These are phyloP conservation scores for Amanita polypyramis DNA, from an alignment of 768 basidiomycete genomes.

Conservation along the genomic window DNA sequence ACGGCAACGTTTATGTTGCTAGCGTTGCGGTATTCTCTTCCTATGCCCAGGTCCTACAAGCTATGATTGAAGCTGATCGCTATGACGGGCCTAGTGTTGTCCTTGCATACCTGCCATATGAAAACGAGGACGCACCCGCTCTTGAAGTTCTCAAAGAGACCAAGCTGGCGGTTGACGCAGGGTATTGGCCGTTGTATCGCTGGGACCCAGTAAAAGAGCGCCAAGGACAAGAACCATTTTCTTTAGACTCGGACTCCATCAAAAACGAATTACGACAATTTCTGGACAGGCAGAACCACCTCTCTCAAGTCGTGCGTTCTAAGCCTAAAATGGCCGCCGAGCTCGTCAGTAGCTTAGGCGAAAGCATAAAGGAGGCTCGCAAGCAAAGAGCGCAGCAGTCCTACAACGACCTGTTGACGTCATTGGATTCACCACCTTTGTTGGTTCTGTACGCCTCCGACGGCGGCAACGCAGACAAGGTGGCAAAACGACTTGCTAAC, in stretches of 20 bases:
- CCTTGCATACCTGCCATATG: conserved; percentile 90
- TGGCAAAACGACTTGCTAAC: conserved; percentile 77
- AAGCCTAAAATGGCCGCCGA: conserved; percentile 74
- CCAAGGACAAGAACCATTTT: conserved; percentile 74
- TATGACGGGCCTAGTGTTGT: conserved; percentile 88
- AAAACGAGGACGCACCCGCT: conserved; percentile 62
- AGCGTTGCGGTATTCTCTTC: conserved; percentile 94
- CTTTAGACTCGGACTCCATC: conserved; percentile 85
- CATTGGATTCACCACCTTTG: conserved; percentile 83
- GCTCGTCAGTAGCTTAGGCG: conserved; percentile 76
- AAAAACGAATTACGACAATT: conserved; percentile 91
- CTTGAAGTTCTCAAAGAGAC: conserved; percentile 95
- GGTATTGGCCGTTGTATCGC: conserved; percentile 97
- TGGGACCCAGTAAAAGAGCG: conserved; percentile 89
- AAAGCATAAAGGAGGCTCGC: conserved; percentile 75
- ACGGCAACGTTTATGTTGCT: conserved; percentile 93
- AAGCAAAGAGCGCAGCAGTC: conserved; percentile 72
- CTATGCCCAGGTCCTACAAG: conserved; percentile 88
- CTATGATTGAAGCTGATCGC: conserved; percentile 82
- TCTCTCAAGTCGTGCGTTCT: conserved; percentile 83
- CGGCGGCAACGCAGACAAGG: conserved; percentile 92
- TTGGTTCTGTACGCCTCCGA: conserved; percentile 92
- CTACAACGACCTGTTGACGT: conserved; percentile 73
- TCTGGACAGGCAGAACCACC: conserved; percentile 93
- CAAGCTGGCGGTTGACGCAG: conserved; percentile 90